Evolutionary conservation across 108 stramenopile genomes (phyloP).

Genomic region (Ochromonas danica): DNA sequence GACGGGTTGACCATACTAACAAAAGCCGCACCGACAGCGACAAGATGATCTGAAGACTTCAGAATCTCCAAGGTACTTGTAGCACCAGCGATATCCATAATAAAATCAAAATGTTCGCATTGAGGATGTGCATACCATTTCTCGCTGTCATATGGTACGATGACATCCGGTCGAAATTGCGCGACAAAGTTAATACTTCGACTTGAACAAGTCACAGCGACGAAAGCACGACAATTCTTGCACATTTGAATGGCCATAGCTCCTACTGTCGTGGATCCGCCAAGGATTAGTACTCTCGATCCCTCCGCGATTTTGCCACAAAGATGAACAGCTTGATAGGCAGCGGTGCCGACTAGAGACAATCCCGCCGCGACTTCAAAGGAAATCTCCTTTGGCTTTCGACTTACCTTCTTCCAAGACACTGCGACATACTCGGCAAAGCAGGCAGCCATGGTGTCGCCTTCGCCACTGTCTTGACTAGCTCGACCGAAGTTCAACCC

Average conservation of each 20-base stretch:
- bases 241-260: conserved; percentile 21
- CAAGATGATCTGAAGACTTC: not conserved
- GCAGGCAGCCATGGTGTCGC: not conserved
- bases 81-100: conserved; percentile 22
- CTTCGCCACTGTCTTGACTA: conserved; percentile 4
- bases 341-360: not conserved
- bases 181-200: not conserved
- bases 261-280: conserved; percentile 23
- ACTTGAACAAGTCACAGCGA: conserved; percentile 8
- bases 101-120: not conserved
- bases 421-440: conserved; percentile 30
- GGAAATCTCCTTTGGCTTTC: not conserved
- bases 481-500: conserved; percentile 4
- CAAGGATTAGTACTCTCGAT: conserved; percentile 19
- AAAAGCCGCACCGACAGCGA: not conserved
- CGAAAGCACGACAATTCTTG: not conserved
- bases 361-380: conserved; percentile 25
- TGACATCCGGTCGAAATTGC: conserved; percentile 28
- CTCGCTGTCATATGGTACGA: not conserved
- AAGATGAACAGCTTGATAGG: not conserved
- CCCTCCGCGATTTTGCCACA: not conserved
- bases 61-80: not conserved
- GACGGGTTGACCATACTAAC: not conserved
- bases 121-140: conserved; percentile 11
- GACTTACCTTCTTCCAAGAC: not conserved